These are phyloP conservation scores for Skeletonema grethae DNA, from an alignment of 108 stramenopile genomes.

Conservation along the genomic window DNA sequence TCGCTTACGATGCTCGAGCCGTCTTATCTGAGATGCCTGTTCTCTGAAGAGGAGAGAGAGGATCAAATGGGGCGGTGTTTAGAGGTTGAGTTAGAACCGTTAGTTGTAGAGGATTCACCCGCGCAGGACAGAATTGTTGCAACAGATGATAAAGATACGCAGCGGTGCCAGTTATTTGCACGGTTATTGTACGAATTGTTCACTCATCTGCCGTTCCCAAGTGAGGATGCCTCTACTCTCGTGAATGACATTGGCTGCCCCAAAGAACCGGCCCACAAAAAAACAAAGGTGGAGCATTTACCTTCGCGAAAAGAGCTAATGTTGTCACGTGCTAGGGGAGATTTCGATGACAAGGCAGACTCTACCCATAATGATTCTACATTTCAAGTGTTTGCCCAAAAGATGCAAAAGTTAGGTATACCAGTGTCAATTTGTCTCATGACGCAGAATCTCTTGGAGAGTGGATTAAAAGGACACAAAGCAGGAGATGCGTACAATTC, in stretches of 20 bases:
- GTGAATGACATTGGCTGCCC: not conserved
- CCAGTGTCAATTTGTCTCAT: slow-evolving; percentile 6
- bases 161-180: slow-evolving; percentile 21
- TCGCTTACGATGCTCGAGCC: not conserved
- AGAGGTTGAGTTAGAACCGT: slow-evolving; percentile 7
- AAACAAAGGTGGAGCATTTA: not conserved
- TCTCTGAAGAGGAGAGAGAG: not conserved
- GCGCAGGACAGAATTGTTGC: not conserved
- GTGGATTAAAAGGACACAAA: not conserved
- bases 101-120: not conserved
- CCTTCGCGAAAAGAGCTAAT: not conserved
- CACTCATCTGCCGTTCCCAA: not conserved
- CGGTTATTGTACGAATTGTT: slow-evolving; percentile 16
- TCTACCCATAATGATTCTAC: not conserved
- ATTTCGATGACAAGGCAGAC: no score
- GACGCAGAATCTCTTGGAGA: slow-evolving; percentile 9
- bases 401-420: not conserved
- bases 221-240: not conserved
- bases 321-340: no score
- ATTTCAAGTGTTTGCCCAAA: not conserved
- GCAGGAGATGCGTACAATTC: not conserved
- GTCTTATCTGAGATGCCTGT: not conserved
- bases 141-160: not conserved
- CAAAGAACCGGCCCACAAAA: not conserved
- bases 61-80: slow-evolving; percentile 1